Percentiles rank a stretch among this genome's conserved stretches.
phyloP scores from a whole-genome alignment of 805 yeast genomes.

The Barnettozyma siamensis region DNA sequence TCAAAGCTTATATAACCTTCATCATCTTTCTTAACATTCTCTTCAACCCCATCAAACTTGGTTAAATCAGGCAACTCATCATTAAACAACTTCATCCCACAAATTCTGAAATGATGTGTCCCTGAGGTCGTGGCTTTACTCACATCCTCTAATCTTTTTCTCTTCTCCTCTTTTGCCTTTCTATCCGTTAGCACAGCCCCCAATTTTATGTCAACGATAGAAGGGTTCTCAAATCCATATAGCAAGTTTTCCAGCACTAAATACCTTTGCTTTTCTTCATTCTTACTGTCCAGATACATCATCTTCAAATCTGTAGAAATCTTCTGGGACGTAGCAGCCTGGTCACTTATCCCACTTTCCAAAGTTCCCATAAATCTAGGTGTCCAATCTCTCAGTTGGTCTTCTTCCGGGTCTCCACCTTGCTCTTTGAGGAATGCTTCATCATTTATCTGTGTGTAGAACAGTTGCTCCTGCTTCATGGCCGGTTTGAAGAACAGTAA shows the following conservation, averaged over 20 bases:
- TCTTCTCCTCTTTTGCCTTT: conserved; percentile 52
- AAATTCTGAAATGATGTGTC: conserved; percentile 63
- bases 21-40: conserved; percentile 18
- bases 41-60: conserved; percentile 12
- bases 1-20: conserved; percentile 47
- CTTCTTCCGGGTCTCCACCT: conserved; percentile 18
- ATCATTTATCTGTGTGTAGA: conserved; percentile 44
- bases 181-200: conserved; percentile 71
- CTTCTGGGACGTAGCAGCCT: conserved; percentile 19
- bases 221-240: conserved; percentile 57
- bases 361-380: conserved; percentile 63
- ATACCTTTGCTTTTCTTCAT: conserved; percentile 25
- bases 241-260: conserved; percentile 70
- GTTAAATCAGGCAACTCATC: conserved; percentile 14
- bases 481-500: conserved; percentile 70
- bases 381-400: conserved; percentile 49
- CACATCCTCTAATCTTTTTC: conserved; percentile 54
- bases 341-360: conserved; percentile 36
- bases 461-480: conserved; percentile 59
- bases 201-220: conserved; percentile 76
- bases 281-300: neutral
- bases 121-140: conserved; percentile 77
- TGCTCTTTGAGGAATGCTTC: conserved; percentile 13
- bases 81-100: conserved; percentile 72
- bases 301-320: conserved; percentile 20